Base-by-base conservation (phyloP, 371 early-diverging fungal species). In the Haplosporangium sp. region DNA sequence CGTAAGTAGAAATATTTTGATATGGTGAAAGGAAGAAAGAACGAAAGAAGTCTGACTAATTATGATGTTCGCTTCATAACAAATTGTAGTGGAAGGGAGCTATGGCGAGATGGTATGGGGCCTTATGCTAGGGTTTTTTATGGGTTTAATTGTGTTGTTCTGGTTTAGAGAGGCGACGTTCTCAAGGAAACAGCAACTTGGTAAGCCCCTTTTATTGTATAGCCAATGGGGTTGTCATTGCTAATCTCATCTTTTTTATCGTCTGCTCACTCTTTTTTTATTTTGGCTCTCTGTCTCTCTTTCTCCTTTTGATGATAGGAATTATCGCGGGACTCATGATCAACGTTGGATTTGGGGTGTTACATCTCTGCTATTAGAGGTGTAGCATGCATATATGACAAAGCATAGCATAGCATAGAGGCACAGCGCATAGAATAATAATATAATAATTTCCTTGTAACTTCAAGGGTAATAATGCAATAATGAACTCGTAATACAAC, bases 121-220 rank as follows among this genome's bases (percentile, higher is more conserved):
- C 1, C 79, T 93, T 6, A 76, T 90, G 63, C 74, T 91, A 1
- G 93, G 93, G 0, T 93, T 91, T 77, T 93, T 93, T 72, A 74
- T 89, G 63, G 91, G 91, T 10, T 83, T 93, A 20, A 82, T 93
- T 3, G 86, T 87, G 27, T 63, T 93, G 20, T 91, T 92, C 72
- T 92, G 91, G 91, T 88, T 92, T 68, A 86, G 88, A 63, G 92
- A 93, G 62, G 86, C 87, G 9, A 86, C 91, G 0, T 93, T 92
- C 74, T 88, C 88, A 13, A 76, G 89, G 65, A 72, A 90, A 56
- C 92, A 93, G 67, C 91, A 92, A 60, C 86, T 91, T 85, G 92
- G 92, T 84, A 88, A 65, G 84, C 42, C 17, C 63, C 35, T 44
- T 13, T 48, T 15, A 3, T n/a, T 5, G 13, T 4, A 7, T 44